Evolutionary conservation across 257 asterid species (phyloP).

Genomic region (Solanum rostratum): DNA sequence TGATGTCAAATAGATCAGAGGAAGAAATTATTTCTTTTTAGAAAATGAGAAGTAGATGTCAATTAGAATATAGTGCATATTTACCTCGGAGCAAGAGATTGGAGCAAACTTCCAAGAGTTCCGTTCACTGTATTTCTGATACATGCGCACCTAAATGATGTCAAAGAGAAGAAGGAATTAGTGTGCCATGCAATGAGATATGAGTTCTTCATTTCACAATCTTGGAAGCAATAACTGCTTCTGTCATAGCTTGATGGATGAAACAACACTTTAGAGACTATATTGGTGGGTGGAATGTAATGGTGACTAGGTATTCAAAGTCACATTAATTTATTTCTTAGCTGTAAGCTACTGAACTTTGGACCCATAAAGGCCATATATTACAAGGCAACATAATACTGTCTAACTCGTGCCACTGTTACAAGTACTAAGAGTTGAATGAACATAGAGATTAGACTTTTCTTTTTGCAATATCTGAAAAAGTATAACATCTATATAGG

Average conservation of each 20-base stretch:
- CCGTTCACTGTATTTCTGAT: slow-evolving; percentile 75
- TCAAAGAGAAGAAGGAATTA: not conserved
- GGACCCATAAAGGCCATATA: not conserved
- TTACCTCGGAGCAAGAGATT: slow-evolving; percentile 88
- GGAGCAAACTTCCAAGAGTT: slow-evolving; percentile 63
- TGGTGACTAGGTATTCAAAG: not conserved
- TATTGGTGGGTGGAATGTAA: not conserved
- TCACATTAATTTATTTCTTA: not conserved
- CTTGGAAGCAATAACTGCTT: not conserved
- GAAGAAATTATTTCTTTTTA: slow-evolving; percentile 10
- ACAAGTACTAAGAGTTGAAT: not conserved
- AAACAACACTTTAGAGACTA: not conserved
- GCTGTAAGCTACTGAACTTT: not conserved
- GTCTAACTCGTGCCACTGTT: not conserved
- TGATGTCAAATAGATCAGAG: not conserved
- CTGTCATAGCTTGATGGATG: not conserved
- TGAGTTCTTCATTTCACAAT: not conserved
- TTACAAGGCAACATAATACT: not conserved
- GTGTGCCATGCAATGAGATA: not conserved
- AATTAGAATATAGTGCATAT: not conserved
- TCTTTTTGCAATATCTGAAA: not conserved
- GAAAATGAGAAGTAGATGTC: not conserved
- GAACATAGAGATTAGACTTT: not conserved
- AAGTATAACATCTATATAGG: not conserved
- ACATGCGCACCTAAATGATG: slow-evolving; percentile 67